phyloP scores from a whole-genome alignment of 805 yeast species.

The Jamesozyma piceae region DNA sequence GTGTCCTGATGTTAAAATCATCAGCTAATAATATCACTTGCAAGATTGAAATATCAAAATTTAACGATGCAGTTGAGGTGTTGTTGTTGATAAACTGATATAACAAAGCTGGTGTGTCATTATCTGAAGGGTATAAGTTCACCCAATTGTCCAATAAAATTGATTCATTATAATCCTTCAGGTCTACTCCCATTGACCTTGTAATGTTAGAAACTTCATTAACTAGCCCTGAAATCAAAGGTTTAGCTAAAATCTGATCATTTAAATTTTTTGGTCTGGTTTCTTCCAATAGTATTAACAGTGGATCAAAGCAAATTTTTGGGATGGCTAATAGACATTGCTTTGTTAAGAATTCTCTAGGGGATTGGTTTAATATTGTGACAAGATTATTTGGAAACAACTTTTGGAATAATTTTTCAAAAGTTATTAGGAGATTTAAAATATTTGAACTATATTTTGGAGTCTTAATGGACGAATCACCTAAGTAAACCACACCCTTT shows the following conservation, averaged over 20 bases:
- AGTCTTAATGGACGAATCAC: constrained; percentile 13
- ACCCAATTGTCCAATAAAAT: constrained; percentile 48
- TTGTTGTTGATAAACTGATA: constrained; percentile 54
- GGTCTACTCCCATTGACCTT: constrained; percentile 66
- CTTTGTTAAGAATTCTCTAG: constrained; percentile 50
- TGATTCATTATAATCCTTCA: constrained; percentile 55
- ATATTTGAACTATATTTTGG: constrained; percentile 17
- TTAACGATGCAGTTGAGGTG: constrained; percentile 39
- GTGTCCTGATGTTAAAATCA: constrained; percentile 76
- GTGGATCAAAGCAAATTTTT: constrained; percentile 65
- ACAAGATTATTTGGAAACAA: constrained; percentile 31
- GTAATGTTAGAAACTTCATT: constrained; percentile 65
- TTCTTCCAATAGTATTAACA: constrained; percentile 64
- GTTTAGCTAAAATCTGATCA: constrained; percentile 71
- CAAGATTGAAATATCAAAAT: constrained; percentile 65
- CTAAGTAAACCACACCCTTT: constrained; percentile 39
- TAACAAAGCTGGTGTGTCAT: constrained; percentile 50
- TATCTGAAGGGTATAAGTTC: constrained; percentile 35
- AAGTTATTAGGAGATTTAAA: constrained; percentile 20
- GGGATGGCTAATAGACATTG: constrained; percentile 86
- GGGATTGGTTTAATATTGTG: constrained; percentile 27
- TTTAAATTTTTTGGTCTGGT: constrained; percentile 50
- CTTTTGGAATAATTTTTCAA: constrained; percentile 26
- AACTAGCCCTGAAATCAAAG: constrained; percentile 71
- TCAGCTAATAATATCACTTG: constrained; percentile 89